These are phyloP conservation scores for Picea abies DNA, from an alignment of 83 land plant species.

Conservation along the genomic window DNA sequence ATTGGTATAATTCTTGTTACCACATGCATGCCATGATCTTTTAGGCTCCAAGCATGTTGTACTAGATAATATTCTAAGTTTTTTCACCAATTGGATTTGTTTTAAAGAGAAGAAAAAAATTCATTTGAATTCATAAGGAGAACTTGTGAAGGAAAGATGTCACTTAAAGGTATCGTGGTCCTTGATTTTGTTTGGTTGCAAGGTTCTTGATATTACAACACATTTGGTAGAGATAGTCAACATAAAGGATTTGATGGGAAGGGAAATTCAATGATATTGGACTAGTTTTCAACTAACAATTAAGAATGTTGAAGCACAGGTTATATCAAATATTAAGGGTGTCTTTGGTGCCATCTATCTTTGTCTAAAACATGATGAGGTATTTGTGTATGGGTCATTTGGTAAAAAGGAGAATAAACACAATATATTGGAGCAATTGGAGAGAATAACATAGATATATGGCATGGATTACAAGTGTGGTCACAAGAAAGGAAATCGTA, in stretches of 20 bases:
- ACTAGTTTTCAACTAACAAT: no score
- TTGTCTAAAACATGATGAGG: conserved; percentile 72
- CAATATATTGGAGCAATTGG: conserved; percentile 13
- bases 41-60: conserved; percentile 31
- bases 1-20: conserved; percentile 42
- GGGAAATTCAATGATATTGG: no score
- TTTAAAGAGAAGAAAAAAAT: not conserved
- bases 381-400: conserved; percentile 60
- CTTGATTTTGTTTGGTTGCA: conserved; percentile 64
- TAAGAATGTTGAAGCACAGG: no score
- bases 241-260: conserved; percentile 54
- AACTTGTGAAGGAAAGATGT: not conserved
- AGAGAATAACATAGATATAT: no score
- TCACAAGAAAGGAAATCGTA: no score
- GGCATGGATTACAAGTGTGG: no score
- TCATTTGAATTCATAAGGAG: no score
- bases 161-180: conserved; percentile 31
- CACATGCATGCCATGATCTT: conserved; percentile 40
- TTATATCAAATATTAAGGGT: conserved; percentile 68
- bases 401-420: not conserved
- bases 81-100: conserved; percentile 25
- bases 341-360: conserved; percentile 47
- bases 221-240: conserved; percentile 44
- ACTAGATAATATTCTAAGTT: conserved; percentile 34
- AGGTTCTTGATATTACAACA: conserved; percentile 36